A percentile compares a stretch with the other conserved stretches of the same genome.
Conservation (phyloP, 148 eudicot genomes). For the Cornus florida region DNA sequence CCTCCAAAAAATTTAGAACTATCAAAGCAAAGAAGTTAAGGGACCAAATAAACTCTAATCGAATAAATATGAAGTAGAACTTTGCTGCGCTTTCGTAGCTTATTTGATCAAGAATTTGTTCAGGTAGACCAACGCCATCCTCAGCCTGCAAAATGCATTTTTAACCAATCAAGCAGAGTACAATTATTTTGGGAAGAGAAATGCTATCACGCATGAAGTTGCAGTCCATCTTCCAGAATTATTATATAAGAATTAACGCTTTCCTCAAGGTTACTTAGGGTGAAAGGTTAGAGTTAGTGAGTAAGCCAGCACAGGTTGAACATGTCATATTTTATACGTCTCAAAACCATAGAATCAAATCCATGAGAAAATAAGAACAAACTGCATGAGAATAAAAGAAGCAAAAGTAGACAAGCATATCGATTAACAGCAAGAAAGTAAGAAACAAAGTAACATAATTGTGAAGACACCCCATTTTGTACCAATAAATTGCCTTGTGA, state of each 20-base stretch:
- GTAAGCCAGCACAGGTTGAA: neutral
- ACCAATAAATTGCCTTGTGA: too few species aligned
- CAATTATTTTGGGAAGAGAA: neutral
- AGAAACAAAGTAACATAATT: too few species aligned
- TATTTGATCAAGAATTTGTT: conserved; percentile 72
- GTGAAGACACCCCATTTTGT: too few species aligned
- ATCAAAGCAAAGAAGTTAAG: conserved; percentile 76
- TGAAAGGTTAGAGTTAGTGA: neutral
- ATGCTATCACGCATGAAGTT: neutral
- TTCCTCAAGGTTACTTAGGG: neutral
- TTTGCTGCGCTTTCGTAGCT: conserved; percentile 68
- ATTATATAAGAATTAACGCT: neutral
- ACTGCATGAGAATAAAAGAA: too few species aligned
- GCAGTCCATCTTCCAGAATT: neutral
- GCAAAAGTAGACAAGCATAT: too few species aligned
- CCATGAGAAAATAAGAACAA: too few species aligned
- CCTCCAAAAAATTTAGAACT: conserved; percentile 78
- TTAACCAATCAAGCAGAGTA: conserved; percentile 7
- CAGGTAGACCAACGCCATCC: conserved; percentile 92
- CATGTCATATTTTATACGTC: too few species aligned
- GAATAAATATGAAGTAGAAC: conserved; percentile 63
- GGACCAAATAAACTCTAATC: conserved; percentile 74
- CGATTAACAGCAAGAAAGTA: too few species aligned
- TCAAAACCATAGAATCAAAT: too few species aligned
- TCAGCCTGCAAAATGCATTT: conserved; percentile 75